Percentiles rank a stretch among this genome's conserved stretches.
phyloP scores from a whole-genome alignment of 768 basidiomycete species.

The Mycena haematopus region DNA sequence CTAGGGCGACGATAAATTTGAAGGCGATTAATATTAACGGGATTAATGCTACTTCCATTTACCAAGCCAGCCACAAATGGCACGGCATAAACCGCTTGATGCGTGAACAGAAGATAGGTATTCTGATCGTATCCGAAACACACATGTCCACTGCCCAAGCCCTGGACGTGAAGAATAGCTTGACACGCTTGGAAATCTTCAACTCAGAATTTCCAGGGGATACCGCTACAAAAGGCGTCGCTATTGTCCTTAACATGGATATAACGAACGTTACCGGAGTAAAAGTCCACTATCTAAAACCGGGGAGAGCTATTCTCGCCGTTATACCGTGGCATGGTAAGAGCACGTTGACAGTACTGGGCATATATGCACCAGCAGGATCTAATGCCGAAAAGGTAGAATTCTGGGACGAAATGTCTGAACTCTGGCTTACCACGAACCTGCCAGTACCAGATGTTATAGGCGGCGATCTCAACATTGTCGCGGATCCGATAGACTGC shows the following conservation, averaged over 20 bases:
- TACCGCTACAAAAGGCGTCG: conserved; percentile 8
- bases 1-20: not conserved
- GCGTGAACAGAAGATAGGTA: conserved; percentile 10
- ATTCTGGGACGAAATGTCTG: not conserved
- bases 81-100: conserved; percentile 5
- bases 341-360: conserved; percentile 19
- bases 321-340: conserved; percentile 15
- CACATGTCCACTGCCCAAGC: conserved; percentile 9
- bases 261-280: conserved; percentile 4
- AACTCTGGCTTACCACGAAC: not conserved
- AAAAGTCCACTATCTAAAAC: conserved; percentile 7
- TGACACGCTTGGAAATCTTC: not conserved
- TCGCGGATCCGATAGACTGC: conserved; percentile 1
- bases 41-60: not conserved
- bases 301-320: conserved; percentile 7
- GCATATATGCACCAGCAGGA: conserved; percentile 8
- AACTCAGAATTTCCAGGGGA: conserved; percentile 2
- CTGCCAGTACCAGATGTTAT: not conserved
- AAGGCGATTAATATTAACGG: not conserved
- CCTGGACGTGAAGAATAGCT: conserved; percentile 3
- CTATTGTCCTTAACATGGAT: conserved; percentile 25
- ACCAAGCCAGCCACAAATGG: conserved; percentile 17
- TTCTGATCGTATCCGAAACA: conserved; percentile 4
- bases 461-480: conserved; percentile 3
- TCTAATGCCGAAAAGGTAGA: conserved; percentile 2